These are phyloP conservation scores for Colletotrichum godetiae DNA, from an alignment of 2,329 filamentous ascomycete species.

Conservation along the genomic window DNA sequence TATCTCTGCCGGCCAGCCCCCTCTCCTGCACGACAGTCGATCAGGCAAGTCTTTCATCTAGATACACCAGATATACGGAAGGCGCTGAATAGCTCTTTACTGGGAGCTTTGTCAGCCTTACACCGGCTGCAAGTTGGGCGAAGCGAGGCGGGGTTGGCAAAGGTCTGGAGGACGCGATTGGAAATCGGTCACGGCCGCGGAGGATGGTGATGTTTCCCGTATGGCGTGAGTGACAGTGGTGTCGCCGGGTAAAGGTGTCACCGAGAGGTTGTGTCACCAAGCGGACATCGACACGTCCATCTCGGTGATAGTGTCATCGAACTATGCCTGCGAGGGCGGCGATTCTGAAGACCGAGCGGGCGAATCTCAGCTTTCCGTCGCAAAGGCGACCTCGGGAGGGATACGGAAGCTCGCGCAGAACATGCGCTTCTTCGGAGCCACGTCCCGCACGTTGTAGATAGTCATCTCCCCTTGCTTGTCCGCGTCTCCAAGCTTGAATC, in stretches of 20 bases:
- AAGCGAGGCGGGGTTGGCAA: conserved; percentile 4
- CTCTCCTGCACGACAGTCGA: conserved; percentile 10
- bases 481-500: conserved; percentile 56
- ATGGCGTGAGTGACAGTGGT: neutral
- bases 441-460: conserved; percentile 82
- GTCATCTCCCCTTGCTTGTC: conserved; percentile 61
- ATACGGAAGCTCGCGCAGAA: conserved; percentile 94
- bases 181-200: conserved; percentile 8
- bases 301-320: neutral
- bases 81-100: neutral
- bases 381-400: conserved; percentile 85
- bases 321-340: neutral
- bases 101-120: conserved; percentile 3
- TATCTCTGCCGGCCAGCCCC: conserved; percentile 7
- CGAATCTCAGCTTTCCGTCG: conserved; percentile 39
- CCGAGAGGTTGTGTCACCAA: neutral
- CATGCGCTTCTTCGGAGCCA: conserved; percentile 95
- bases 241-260: neutral
- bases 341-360: neutral
- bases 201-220: neutral
- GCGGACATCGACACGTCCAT: neutral
- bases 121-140: conserved; percentile 20
- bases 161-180: neutral
- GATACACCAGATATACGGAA: neutral
- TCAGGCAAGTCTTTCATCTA: neutral